These are phyloP conservation scores for Podosphaera xanthii DNA, from an alignment of 2,329 filamentous ascomycete genomes.

Conservation along the genomic window DNA sequence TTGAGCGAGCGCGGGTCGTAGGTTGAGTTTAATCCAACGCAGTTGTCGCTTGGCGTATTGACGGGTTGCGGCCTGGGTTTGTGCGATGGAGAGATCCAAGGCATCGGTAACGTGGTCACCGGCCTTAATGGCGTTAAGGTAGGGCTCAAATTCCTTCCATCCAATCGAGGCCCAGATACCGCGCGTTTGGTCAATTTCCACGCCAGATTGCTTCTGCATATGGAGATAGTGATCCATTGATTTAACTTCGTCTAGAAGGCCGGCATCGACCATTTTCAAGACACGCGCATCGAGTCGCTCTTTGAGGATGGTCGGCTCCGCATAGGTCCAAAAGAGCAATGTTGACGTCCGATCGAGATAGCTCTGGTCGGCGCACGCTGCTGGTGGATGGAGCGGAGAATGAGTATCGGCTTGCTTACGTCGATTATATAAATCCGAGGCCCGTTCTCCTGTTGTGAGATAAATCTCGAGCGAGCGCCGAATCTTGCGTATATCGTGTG, in stretches of 20 bases:
- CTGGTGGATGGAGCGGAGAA: not conserved
- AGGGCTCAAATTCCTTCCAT: constrained; percentile 72
- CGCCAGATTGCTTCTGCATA: constrained; percentile 23
- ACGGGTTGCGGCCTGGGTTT: constrained; percentile 60
- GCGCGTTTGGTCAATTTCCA: constrained; percentile 43
- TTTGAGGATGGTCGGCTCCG: constrained; percentile 43
- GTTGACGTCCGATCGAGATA: constrained; percentile 11
- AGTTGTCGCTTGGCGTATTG: constrained; percentile 74
- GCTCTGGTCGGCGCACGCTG: not conserved
- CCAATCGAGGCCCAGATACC: constrained; percentile 97
- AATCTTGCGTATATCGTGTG: constrained; percentile 79
- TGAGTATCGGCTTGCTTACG: constrained; percentile 28
- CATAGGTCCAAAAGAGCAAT: constrained; percentile 68
- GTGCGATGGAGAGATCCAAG: constrained; percentile 38
- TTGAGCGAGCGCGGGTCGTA: constrained; percentile 43
- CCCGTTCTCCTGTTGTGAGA: constrained; percentile 55
- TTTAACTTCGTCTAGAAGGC: constrained; percentile 38
- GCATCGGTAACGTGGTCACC: constrained; percentile 28
- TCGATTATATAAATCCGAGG: constrained; percentile 70
- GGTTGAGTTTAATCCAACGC: constrained; percentile 54
- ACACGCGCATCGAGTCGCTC: constrained; percentile 54
- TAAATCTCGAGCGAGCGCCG: constrained; percentile 76
- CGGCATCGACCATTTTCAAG: constrained; percentile 55
- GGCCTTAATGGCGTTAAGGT: constrained; percentile 28
- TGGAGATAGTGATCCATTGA: constrained; percentile 26